A percentile compares a stretch with the other conserved stretches of the same genome.
These are phyloP conservation scores for Fusarium brachygibbosum DNA, from an alignment of 2,329 filamentous ascomycete species.

Conservation along the genomic window DNA sequence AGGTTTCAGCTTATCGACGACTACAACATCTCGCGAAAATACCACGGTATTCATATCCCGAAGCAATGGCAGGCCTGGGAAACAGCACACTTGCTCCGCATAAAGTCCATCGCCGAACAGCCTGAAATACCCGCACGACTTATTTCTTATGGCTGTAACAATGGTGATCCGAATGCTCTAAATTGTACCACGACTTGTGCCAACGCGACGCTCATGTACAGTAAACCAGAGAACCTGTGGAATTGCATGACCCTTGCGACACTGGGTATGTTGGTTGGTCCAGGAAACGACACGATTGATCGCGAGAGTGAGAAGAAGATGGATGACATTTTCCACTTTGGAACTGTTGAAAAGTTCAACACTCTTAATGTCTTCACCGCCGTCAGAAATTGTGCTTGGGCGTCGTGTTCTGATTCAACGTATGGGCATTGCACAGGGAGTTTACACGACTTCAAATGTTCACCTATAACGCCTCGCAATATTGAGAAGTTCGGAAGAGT, in stretches of 20 bases:
- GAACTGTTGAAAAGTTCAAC: not conserved
- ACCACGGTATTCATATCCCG: not conserved
- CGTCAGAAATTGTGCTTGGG: not conserved
- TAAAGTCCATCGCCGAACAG: not conserved
- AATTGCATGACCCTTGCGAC: conserved; percentile 2
- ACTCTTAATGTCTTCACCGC: not conserved
- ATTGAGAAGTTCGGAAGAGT: not conserved
- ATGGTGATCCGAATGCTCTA: rapidly evolving
- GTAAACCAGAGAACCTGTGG: not conserved
- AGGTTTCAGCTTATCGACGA: not conserved
- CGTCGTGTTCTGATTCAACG: not conserved
- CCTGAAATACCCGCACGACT: not conserved
- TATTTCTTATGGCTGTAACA: conserved; percentile 5
- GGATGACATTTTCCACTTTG: not conserved
- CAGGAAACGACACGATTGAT: conserved; percentile 2
- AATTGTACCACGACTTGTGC: not conserved
- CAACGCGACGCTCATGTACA: not conserved
- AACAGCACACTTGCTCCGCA: conserved; percentile 2
- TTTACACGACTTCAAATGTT: not conserved
- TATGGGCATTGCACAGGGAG: not conserved
- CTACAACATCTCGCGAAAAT: not conserved
- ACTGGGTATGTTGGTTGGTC: not conserved
- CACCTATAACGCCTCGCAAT: rapidly evolving
- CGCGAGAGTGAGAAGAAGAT: not conserved
- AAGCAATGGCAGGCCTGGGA: conserved; percentile 18